phyloP scores from a whole-genome alignment of 2,329 filamentous ascomycete genomes.

The Mollisia scopiformis region DNA sequence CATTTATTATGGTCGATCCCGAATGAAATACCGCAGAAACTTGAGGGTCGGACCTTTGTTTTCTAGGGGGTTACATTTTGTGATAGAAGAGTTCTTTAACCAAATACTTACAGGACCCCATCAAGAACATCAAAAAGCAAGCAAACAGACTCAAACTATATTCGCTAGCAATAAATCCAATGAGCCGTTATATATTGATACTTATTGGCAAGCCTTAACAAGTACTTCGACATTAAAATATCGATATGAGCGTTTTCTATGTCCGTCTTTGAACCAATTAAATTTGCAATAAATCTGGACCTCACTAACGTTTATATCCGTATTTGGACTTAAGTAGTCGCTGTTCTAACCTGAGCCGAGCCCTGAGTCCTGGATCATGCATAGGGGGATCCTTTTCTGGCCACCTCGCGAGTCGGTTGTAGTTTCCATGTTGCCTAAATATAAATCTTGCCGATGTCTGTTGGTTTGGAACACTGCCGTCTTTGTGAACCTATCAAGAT shows the following conservation, averaged over 20 bases:
- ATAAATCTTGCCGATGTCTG: neutral
- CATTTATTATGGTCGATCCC: neutral
- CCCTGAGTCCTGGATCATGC: neutral
- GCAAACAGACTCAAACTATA: neutral
- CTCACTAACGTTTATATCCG: too few relatives aligned
- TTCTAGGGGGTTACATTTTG: too few relatives aligned
- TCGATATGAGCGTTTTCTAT: too few relatives aligned
- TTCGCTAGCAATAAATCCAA: neutral
- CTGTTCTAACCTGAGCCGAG: conserved; percentile 2
- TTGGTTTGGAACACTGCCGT: neutral
- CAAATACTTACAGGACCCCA: neutral
- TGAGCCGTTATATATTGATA: neutral
- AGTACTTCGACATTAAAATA: too few relatives aligned
- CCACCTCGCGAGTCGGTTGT: neutral
- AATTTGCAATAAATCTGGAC: too few relatives aligned
- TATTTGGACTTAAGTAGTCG: neutral
- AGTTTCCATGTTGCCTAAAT: neutral
- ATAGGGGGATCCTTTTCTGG: conserved; percentile 1
- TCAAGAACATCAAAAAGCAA: neutral
- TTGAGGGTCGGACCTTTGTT: neutral
- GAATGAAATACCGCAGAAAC: neutral
- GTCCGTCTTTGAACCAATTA: too few relatives aligned
- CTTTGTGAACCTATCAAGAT: neutral
- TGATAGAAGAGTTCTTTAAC: neutral
- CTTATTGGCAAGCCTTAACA: too few relatives aligned